Conservation (phyloP, 148 eudicot species). For the Cornus controversa region DNA sequence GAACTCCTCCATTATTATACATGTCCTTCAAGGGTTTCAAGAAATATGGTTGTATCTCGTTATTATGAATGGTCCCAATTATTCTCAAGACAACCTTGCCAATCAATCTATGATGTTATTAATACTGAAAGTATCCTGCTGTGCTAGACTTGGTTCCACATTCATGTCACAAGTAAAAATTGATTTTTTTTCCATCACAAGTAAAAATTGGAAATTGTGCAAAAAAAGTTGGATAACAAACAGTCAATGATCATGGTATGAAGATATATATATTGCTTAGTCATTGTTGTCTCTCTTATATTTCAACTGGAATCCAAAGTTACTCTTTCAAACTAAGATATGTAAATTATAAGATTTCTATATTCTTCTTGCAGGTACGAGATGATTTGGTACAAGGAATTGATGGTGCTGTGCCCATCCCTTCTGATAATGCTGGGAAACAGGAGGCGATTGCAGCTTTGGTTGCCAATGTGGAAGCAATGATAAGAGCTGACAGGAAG, state of each 20-base stretch:
- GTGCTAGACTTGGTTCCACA: background rate
- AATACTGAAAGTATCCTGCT: no score
- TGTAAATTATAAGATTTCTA: background rate
- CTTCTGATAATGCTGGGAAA: constrained; percentile 60
- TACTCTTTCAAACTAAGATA: background rate
- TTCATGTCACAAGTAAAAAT: background rate
- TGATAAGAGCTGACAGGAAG: constrained; percentile 97
- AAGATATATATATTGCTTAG: no score
- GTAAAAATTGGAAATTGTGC: background rate
- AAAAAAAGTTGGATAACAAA: background rate
- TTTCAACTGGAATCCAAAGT: background rate
- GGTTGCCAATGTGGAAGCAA: constrained; percentile 84
- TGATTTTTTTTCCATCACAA: no score
- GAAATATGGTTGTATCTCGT: no score
- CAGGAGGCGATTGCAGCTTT: constrained; percentile 74
- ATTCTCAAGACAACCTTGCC: no score
- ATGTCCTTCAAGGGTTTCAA: no score
- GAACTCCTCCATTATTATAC: no score
- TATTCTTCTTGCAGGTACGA: constrained; percentile 48
- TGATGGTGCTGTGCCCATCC: constrained; percentile 74
- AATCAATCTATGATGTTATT: no score
- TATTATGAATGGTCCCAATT: no score
- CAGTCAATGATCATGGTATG: no score
- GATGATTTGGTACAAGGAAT: constrained; percentile 69
- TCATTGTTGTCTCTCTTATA: background rate